Base-by-base conservation (phyloP, 2,329 filamentous ascomycete genomes). In the Sporothrix curviconia region DNA sequence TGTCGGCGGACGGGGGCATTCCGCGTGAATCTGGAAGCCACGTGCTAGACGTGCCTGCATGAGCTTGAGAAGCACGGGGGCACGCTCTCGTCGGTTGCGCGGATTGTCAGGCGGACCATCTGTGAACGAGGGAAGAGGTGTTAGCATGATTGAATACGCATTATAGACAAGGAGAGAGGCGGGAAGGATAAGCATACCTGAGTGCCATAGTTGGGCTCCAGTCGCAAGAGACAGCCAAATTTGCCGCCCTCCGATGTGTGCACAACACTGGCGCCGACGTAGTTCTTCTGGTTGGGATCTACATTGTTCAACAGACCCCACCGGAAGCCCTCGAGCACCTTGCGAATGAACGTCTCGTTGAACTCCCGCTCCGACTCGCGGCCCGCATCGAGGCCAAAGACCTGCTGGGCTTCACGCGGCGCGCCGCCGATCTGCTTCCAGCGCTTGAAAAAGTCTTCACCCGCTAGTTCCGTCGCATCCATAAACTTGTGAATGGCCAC, bases 361-460 rank as follows among this genome's bases (percentile, higher is more conserved):
- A 95, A 82, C 62, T 86, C 85, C 59, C 82, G 77, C 14, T 78
- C 77, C 1, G 69, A 69, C 12, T 78, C 77, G 62, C 73, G 78
- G 28, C 19, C 79, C 1, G 69, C 70, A 1, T 76, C 72, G 11
- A 92, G 70, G 0, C 86, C 84, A 71, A 99, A 95, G 32, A 97
- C 90, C 49, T 82, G 82, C 70, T 99, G 94, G 0, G 89, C 86
- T 71, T 99, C 95, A 30, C 95, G 83, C 1, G 92, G 86, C 1
- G 84, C 83, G 5, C 89, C 90, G 12, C 94, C 94, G 65, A 99
- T 97, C 74, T 99, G 94, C 78, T 96, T 95, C 94, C 94, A 99
- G 53, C 95, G 81, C 78, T 95, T 96, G 82, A 99, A 99, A 74
- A 97, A 99, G 69, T 99, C 94, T 54, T 99, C 94, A 0, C 87